A percentile compares a stretch with the other conserved stretches of the same genome.
phyloP scores from a whole-genome alignment of 495 filamentous ascomycete species.

The Hypoxylon lienhwacheense region DNA sequence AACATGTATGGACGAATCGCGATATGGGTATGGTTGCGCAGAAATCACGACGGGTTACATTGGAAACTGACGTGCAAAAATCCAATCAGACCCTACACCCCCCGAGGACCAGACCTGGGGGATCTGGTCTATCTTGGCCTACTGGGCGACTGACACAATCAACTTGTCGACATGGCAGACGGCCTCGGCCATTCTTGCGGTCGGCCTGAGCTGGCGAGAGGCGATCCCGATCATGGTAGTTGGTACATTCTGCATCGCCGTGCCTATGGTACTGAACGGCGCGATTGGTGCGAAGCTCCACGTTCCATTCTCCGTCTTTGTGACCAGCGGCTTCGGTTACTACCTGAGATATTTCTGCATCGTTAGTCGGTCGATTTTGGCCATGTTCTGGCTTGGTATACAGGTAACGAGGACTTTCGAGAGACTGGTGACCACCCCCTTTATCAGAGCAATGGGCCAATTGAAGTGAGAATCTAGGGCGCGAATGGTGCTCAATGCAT shows the following conservation, averaged over 20 bases:
- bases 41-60: background rate
- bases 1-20: constrained; percentile 52
- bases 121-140: constrained; percentile 54
- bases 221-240: constrained; percentile 62
- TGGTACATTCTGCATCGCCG: constrained; percentile 63
- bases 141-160: constrained; percentile 68
- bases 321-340: constrained; percentile 68
- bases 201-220: constrained; percentile 65
- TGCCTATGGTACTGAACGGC: constrained; percentile 66
- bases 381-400: constrained; percentile 74
- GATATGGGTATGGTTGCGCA: constrained; percentile 36
- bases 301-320: constrained; percentile 68
- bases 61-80: constrained; percentile 14
- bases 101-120: constrained; percentile 54
- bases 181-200: constrained; percentile 61
- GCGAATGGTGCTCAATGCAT: constrained; percentile 67
- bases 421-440: background rate
- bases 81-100: constrained; percentile 48
- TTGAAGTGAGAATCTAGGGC: constrained; percentile 45
- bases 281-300: constrained; percentile 64
- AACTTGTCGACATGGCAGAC: constrained; percentile 65
- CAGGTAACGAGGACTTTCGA: constrained; percentile 23
- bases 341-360: constrained; percentile 70
- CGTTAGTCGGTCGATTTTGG: constrained; percentile 66
- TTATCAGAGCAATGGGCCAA: background rate